Percentiles rank a stretch among this genome's conserved stretches.
Evolutionary conservation across 1,139 yeast genomes (phyloP).

Genomic region (Yamadazyma atmosphaerica): DNA sequence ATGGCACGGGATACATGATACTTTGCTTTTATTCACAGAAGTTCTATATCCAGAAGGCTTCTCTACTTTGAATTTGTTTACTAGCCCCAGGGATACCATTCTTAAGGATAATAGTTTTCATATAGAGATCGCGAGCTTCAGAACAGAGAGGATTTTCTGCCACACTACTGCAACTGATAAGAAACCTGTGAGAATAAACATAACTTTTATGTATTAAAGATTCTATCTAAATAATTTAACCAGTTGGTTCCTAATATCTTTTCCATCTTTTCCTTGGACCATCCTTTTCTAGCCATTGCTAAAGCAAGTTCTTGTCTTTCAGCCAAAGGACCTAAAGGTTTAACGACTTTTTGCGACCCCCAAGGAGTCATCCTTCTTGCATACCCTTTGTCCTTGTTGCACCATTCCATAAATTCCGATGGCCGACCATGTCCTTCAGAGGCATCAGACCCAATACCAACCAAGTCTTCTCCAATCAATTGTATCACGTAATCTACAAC

Average conservation of each 20-base stretch:
- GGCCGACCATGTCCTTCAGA: slow-evolving; percentile 17
- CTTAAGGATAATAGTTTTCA: no score
- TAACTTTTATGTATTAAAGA: slow-evolving; percentile 10
- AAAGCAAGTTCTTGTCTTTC: slow-evolving; percentile 14
- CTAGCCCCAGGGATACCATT: no score
- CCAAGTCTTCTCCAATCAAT: slow-evolving; percentile 15
- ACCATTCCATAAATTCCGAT: slow-evolving; percentile 17
- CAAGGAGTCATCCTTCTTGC: slow-evolving; percentile 15
- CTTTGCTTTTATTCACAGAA: slow-evolving; percentile 3
- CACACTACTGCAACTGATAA: no score
- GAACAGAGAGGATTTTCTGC: no score
- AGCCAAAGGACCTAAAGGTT: slow-evolving; percentile 16
- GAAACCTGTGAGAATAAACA: no score
- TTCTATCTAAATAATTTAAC: slow-evolving; percentile 14
- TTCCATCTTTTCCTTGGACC: slow-evolving; percentile 14
- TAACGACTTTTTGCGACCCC: slow-evolving; percentile 17
- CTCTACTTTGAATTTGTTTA: slow-evolving; percentile 6
- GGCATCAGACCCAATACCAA: slow-evolving; percentile 17
- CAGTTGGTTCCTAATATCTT: slow-evolving; percentile 15
- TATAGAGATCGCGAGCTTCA: no score
- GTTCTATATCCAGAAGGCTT: slow-evolving; percentile 3
- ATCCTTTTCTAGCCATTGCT: slow-evolving; percentile 17
- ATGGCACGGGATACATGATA: slow-evolving; percentile 22
- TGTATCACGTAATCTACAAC: slow-evolving; percentile 15
- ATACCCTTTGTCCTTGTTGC: slow-evolving; percentile 16